Evolutionary conservation across 345 rosid genomes (phyloP), one percentile per base, ranked within the genome.

Genomic region (Eutrema yunnanense): DNA sequence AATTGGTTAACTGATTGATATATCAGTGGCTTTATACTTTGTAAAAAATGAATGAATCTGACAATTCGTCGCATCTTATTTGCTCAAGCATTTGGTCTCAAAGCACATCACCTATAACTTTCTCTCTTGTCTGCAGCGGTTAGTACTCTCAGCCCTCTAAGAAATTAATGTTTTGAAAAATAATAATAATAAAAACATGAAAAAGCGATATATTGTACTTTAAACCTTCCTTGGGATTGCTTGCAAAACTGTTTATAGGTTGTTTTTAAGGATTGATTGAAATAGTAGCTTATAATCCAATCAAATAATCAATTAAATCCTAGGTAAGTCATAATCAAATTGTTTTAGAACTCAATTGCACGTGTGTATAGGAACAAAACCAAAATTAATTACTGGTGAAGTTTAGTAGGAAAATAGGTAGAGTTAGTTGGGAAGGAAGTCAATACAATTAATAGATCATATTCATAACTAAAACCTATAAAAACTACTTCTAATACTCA

Each of bases 341-440:
- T 61, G 73, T 59, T 58, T 66, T 61, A 8, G 60, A 69, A 50
- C 43, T 62, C 60, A 55, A 29, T 30, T 76, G 75, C 75, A 76
- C 79, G 79, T 69, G 79, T 62, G 71, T n/a, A 32, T 32, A 52
- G n/a, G 61, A 76, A 57, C 34, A 63, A 71, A 33, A 58, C 41
- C 66, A 38, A 51, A 55, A 38, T 62, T 44, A 62, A 48, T 63
- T 76, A 70, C 72, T 65, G 80, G 76, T 77, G 67, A 58, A 58
- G 80, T 42, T 71, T 71, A 77, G 76, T 71, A 77, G 72, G 80
- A 77, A 77, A 71, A 64, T 56, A 56, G 67, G 55, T 30, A 50
- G 57, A 76, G 67, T 65, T 71, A 41, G 76, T 41, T 76, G 49
- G 62, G 61, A 71, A 55, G 56, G 12, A 48, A 46, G 65, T 69